Evolutionary conservation across 129 eudicot genomes (phyloP), one percentile per base, ranked within the genome.

Genomic region (Flaveria robusta): DNA sequence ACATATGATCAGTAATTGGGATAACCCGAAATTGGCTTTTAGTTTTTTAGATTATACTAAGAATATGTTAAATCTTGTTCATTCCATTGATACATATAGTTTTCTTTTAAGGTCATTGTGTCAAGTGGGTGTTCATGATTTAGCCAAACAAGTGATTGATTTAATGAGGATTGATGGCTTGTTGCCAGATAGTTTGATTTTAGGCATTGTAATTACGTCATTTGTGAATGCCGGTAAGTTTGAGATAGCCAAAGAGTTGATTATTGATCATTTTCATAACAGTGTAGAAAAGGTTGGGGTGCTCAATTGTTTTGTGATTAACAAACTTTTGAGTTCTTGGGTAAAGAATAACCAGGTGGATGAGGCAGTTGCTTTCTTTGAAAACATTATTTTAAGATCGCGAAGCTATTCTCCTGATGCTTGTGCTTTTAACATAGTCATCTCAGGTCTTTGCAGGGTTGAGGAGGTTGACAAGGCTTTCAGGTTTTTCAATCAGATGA

Each of bases 341-440:
- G 85, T 89, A 31, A 77, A 74, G 75, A 68, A 76, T 58, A 84
- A 89, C 58, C 81, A 62, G 22, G 85, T 89, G 58, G 85, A 87
- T 22, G 97, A 91, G 81, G 99, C 96, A 1, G 84, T 87, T 65
- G 68, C 13, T 8, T 94, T 91, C 67, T 94, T 91, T 59, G 85
- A 63, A 65, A 86, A 83, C 67, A 52, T 83, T 46, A 74, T 91
- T 52, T 83, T 88, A 82, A 75, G 81, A 68, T 86, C 91, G 27
- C 41, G 75, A 37, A 71, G 85, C 59, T 86, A 58, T 58, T 63
- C 56, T 18, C 86, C 84, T 20, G 93, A 89, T 81, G 85, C 82
- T 11, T 91, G 63, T 71, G 78, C 82, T 43, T 94, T 94, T 68
- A 94, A 94, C 62, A 89, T 91, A 73, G 79, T 94, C 43, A 78